These are phyloP conservation scores for Russula earlei DNA, from an alignment of 768 basidiomycete genomes.

Conservation along the genomic window DNA sequence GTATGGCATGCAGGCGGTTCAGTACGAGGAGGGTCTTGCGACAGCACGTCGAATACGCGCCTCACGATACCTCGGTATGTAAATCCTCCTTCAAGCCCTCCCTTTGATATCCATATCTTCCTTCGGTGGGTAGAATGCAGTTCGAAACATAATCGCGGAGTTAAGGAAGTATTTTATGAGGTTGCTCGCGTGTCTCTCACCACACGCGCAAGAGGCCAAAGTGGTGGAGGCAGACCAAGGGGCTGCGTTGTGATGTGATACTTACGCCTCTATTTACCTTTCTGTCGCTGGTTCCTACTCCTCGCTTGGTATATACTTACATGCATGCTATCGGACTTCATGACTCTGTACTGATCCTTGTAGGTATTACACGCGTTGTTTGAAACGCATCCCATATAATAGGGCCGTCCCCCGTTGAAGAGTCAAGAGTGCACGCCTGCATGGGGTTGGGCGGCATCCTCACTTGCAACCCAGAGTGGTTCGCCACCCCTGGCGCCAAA, in stretches of 20 bases:
- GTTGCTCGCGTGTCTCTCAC: constrained; percentile 77
- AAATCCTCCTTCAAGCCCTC: no score
- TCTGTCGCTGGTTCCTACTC: background rate
- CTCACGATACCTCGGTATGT: constrained; percentile 81
- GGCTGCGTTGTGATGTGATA: constrained; percentile 55
- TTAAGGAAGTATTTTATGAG: constrained; percentile 88
- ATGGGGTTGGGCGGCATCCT: background rate
- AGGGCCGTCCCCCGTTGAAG: background rate
- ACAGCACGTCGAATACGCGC: constrained; percentile 87
- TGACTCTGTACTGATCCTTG: constrained; percentile 14
- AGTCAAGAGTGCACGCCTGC: background rate
- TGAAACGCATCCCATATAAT: constrained; percentile 1
- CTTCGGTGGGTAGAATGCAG: constrained; percentile 65
- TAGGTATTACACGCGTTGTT: constrained; percentile 10
- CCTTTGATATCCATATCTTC: background rate
- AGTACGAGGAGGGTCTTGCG: constrained; percentile 88
- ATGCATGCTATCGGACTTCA: constrained; percentile 2
- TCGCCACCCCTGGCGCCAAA: no score
- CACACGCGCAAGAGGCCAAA: constrained; percentile 58
- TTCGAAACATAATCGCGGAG: constrained; percentile 93
- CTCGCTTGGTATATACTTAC: constrained; percentile 11
- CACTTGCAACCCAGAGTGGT: background rate
- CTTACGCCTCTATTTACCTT: background rate
- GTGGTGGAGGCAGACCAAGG: constrained; percentile 25
- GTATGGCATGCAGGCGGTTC: constrained; percentile 61